These are phyloP conservation scores for Sanguinoderma infundibulare DNA, from an alignment of 1,284 basidiomycete species.

Conservation along the genomic window DNA sequence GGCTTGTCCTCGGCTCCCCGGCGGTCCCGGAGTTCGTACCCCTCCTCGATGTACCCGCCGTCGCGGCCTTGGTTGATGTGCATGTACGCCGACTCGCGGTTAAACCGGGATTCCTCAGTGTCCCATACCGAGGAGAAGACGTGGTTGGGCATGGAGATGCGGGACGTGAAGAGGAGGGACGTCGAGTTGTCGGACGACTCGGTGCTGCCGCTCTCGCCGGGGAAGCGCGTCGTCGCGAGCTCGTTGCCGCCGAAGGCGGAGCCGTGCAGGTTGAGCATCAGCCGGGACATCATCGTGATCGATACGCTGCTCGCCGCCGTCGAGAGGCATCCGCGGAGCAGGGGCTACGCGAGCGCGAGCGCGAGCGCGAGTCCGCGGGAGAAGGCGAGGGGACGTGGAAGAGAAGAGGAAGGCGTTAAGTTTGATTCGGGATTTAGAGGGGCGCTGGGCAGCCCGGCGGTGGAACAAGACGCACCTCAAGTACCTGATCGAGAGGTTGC, in stretches of 20 bases:
- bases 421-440: background rate
- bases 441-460: constrained; percentile 12
- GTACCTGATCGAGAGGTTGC: constrained; percentile 5
- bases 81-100: constrained; percentile 20
- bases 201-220: constrained; percentile 18
- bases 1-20: background rate
- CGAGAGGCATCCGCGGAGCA: constrained; percentile 33
- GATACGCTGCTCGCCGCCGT: constrained; percentile 39
- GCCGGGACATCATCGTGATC: constrained; percentile 41
- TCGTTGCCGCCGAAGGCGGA: constrained; percentile 14
- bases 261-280: constrained; percentile 42
- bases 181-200: constrained; percentile 27
- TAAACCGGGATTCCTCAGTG: constrained; percentile 1
- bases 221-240: constrained; percentile 5
- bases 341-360: constrained; percentile 25
- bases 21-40: constrained; percentile 18
- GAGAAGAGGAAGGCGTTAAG: background rate
- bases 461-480: constrained; percentile 12
- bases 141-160: constrained; percentile 26
- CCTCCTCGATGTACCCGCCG: constrained; percentile 20
- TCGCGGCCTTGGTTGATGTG: background rate
- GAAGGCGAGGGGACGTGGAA: background rate
- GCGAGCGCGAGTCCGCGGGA: background rate
- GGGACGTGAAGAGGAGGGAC: constrained; percentile 33
- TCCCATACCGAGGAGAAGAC: constrained; percentile 1